Conservation (phyloP, 2,329 filamentous ascomycete species). For the Beauveria australis region DNA sequence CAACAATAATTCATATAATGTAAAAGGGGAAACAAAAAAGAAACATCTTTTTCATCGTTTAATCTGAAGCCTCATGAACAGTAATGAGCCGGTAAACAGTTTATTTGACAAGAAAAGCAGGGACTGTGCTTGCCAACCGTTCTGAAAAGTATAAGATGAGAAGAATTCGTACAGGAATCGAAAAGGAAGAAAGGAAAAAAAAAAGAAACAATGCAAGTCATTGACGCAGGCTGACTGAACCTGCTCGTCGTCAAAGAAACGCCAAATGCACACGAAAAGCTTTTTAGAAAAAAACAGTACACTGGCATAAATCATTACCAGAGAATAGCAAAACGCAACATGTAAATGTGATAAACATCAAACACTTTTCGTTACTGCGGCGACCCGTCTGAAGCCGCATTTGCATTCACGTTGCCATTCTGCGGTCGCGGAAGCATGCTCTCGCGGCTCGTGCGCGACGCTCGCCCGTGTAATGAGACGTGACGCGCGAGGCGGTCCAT, state of each 20-base stretch:
- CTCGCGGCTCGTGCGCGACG: constrained; percentile 31
- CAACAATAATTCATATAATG: not conserved
- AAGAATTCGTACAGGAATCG: constrained; percentile 1
- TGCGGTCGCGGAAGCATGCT: constrained; percentile 43
- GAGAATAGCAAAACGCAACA: not conserved
- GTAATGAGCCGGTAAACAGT: not conserved
- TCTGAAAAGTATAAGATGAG: not conserved
- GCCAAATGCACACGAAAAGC: not conserved
- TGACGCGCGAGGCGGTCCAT: constrained; percentile 29
- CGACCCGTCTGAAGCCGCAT: not conserved
- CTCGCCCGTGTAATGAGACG: constrained; percentile 21
- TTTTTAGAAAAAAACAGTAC: not conserved
- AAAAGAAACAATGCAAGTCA: not conserved
- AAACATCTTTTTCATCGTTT: constrained; percentile 4
- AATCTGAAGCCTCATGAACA: constrained; percentile 1
- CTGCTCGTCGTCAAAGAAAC: constrained; percentile 3
- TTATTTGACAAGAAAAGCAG: not conserved
- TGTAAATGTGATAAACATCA: not conserved
- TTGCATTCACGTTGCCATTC: not conserved
- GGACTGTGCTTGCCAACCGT: not conserved
- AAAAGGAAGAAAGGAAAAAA: not conserved
- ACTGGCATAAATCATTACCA: not conserved
- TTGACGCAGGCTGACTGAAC: not conserved
- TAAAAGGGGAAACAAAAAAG: not conserved
- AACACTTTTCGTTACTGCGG: not conserved